These are phyloP conservation scores for Reticulascus tulasneorum DNA, from an alignment of 2,329 filamentous ascomycete species.

Conservation along the genomic window DNA sequence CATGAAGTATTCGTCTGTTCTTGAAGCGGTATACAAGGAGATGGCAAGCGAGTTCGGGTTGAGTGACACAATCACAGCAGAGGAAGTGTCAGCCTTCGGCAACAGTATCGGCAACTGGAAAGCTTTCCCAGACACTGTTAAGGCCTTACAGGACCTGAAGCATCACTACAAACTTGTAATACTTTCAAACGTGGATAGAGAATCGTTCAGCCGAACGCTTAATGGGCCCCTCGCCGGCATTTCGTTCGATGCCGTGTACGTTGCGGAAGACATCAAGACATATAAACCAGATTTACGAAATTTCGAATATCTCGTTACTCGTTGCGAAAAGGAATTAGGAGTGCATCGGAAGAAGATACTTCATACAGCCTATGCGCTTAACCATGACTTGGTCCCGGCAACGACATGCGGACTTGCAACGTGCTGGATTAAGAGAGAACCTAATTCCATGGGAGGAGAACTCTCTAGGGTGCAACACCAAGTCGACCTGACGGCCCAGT, in stretches of 20 bases:
- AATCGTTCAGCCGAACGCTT: slow-evolving; percentile 42
- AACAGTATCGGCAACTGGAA: slow-evolving; percentile 50
- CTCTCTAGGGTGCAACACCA: not conserved
- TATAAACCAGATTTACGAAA: slow-evolving; percentile 67
- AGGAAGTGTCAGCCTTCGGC: slow-evolving; percentile 46
- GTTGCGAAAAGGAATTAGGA: slow-evolving; percentile 51
- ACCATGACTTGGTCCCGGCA: slow-evolving; percentile 66
- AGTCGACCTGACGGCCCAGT: slow-evolving; percentile 22
- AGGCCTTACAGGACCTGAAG: slow-evolving; percentile 45
- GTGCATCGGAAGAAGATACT: slow-evolving; percentile 52
- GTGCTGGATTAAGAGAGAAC: slow-evolving; percentile 56
- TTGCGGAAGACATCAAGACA: slow-evolving; percentile 65
- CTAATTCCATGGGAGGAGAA: slow-evolving; percentile 44
- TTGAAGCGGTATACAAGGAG: slow-evolving; percentile 43
- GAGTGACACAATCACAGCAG: slow-evolving; percentile 29
- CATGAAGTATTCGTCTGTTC: slow-evolving; percentile 56
- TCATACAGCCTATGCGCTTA: slow-evolving; percentile 66
- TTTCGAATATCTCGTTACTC: slow-evolving; percentile 60
- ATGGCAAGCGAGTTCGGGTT: slow-evolving; percentile 41
- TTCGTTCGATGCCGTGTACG: slow-evolving; percentile 59
- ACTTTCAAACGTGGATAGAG: slow-evolving; percentile 53
- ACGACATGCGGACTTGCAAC: slow-evolving; percentile 52
- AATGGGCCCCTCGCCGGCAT: slow-evolving; percentile 43
- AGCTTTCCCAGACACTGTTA: slow-evolving; percentile 56
- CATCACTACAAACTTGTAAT: slow-evolving; percentile 54